phyloP scores from a whole-genome alignment of 805 yeast species.

The Candida wancherniae region DNA sequence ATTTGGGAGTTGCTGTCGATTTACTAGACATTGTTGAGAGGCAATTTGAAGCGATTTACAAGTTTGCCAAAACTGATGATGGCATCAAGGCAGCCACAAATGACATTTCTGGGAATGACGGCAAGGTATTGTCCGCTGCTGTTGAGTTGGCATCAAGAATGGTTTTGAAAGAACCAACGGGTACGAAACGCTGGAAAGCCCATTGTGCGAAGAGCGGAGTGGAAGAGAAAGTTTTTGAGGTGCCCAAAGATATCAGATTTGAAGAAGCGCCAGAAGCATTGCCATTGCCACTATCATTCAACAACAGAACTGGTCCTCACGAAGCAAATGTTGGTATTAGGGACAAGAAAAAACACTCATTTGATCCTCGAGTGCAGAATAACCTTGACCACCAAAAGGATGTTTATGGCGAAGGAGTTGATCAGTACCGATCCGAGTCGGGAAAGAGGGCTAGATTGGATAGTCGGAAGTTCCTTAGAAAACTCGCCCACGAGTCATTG shows the following conservation, averaged over 20 bases:
- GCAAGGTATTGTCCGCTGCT: slow-evolving; percentile 52
- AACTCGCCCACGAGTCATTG: slow-evolving; percentile 50
- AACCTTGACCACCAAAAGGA: slow-evolving; percentile 63
- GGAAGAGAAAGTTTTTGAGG: slow-evolving; percentile 6
- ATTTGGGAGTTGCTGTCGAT: slow-evolving; percentile 90
- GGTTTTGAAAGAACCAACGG: slow-evolving; percentile 47
- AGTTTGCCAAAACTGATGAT: slow-evolving; percentile 35
- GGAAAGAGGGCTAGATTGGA: slow-evolving; percentile 48
- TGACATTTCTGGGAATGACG: slow-evolving; percentile 30
- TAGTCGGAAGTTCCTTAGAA: slow-evolving; percentile 51
- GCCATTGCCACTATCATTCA: slow-evolving; percentile 58
- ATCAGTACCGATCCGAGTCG: slow-evolving; percentile 47
- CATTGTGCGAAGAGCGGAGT: slow-evolving; percentile 18
- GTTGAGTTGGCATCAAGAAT: slow-evolving; percentile 72
- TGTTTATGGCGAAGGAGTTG: slow-evolving; percentile 73
- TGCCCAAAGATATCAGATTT: slow-evolving; percentile 23
- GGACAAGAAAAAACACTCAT: slow-evolving; percentile 74
- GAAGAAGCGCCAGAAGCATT: slow-evolving; percentile 27
- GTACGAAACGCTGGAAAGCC: slow-evolving; percentile 45
- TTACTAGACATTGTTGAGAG: slow-evolving; percentile 76
- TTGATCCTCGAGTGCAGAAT: slow-evolving; percentile 75
- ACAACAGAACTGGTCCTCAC: slow-evolving; percentile 72
- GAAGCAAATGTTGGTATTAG: slow-evolving; percentile 80
- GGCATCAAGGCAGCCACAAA: slow-evolving; percentile 46
- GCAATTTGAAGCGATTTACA: slow-evolving; percentile 49